Evolutionary conservation across 139 green algal species (phyloP), one percentile per base, ranked within the genome.

Genomic region (Coelastrella sp.): DNA sequence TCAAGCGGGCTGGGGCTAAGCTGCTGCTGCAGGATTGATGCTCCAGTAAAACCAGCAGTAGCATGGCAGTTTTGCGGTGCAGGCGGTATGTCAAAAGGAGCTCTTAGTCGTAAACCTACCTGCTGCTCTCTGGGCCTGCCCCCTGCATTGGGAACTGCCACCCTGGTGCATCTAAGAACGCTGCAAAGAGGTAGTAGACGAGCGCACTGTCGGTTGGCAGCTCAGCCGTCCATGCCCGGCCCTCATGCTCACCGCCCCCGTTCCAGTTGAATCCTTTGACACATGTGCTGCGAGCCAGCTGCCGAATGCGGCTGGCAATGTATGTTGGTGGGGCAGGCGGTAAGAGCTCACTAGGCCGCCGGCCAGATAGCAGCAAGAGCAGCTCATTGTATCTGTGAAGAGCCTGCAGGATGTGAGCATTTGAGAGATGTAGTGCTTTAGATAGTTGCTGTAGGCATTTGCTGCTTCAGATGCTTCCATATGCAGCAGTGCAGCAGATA

Each of bases 121-220:
- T 87, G 78, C 78, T 65, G 85, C 57, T 87, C 35, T 90, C 80
- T 56, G 63, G 27, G n/a, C 57, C 70, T 49, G 73, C 11, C 8
- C 27, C 49, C 25, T 57, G 49, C 82, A 93, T 60, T 0, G 84
- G 61, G 84, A 96, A 97, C 12, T 94, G 61, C 95, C 96, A 97
- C 7, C 93, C 91, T 6, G 96, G 95, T 0, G 95, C 95, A 19
- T 96, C 94, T 58, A 98, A 82, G 91, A 95, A 98, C 8, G 95
- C 95, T 11, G 95, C 92, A 82, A 98, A 97, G 7, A 98, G 70
- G 92, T 97, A 98, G 22, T 98, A 92, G 63, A 98, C 19, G 59
- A 98, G 90, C 1, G 92, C 91, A 4, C 85, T 93, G 90, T 98
- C 96, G 11, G 87, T 97, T 49, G 96, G 96, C 79, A 98, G 92